Evolutionary conservation across 257 asterid species (phyloP).

Genomic region (Solanum boliviense): DNA sequence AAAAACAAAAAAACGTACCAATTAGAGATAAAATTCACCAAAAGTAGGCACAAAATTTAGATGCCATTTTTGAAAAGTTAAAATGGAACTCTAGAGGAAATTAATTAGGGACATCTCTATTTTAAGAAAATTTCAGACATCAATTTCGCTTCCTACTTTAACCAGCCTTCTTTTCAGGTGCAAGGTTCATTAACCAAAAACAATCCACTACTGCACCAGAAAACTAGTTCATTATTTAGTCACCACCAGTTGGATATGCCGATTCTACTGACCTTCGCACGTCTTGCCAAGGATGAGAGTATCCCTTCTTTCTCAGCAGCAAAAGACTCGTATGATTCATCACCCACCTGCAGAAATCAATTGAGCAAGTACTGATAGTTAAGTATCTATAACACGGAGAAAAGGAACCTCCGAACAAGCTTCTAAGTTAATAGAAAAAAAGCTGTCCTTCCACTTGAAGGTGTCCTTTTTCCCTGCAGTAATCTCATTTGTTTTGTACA

Average conservation of each 20-base stretch:
- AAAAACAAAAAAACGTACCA: not conserved
- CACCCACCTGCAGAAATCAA: slow-evolving; percentile 59
- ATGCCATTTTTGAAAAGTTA: not conserved
- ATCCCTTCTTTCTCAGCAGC: slow-evolving; percentile 73
- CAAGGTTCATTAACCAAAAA: not conserved
- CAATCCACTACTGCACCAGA: not conserved
- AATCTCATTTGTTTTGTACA: not conserved
- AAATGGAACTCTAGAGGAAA: not conserved
- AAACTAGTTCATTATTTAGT: not conserved
- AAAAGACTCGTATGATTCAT: slow-evolving; percentile 83
- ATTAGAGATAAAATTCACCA: not conserved
- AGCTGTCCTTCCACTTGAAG: not conserved
- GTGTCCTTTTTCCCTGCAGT: not conserved
- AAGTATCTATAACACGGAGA: not conserved
- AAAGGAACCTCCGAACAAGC: not conserved
- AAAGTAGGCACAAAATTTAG: not conserved
- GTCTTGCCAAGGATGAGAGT: slow-evolving; percentile 72
- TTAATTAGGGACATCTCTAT: not conserved
- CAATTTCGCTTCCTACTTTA: not conserved
- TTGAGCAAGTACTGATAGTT: not conserved
- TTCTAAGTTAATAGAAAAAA: not conserved
- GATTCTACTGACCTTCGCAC: slow-evolving; percentile 67
- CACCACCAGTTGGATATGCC: not conserved
- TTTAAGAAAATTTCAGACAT: not conserved
- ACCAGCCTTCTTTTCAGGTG: not conserved